Conservation (phyloP, 2,329 filamentous ascomycete genomes). For the Venturia carpophila region DNA sequence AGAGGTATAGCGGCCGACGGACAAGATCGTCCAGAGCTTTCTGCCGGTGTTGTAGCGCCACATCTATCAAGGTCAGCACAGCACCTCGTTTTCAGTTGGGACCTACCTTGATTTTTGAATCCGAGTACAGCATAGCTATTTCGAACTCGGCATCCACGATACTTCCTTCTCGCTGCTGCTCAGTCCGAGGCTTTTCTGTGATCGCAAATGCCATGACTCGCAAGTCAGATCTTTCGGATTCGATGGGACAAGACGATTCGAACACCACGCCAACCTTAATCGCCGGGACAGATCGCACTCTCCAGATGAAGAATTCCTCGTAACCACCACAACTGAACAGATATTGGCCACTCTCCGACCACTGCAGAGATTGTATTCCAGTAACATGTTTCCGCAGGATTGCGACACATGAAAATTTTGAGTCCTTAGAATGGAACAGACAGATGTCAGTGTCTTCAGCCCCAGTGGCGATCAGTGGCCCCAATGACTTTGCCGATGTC, state of each 20-base stretch:
- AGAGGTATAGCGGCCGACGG: slow-evolving; percentile 38
- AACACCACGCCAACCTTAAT: slow-evolving; percentile 47
- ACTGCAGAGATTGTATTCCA: slow-evolving; percentile 73
- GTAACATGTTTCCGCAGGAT: slow-evolving; percentile 66
- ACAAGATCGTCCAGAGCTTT: slow-evolving; percentile 24
- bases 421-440: slow-evolving; percentile 39
- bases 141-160: slow-evolving; percentile 36
- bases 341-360: slow-evolving; percentile 57
- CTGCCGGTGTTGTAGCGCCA: slow-evolving; percentile 33
- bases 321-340: slow-evolving; percentile 81
- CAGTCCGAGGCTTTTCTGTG: slow-evolving; percentile 22
- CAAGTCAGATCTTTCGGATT: slow-evolving; percentile 55
- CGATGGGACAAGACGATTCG: slow-evolving; percentile 42
- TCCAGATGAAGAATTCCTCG: slow-evolving; percentile 88
- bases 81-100: slow-evolving; percentile 12
- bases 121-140: slow-evolving; percentile 71
- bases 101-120: slow-evolving; percentile 60
- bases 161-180: slow-evolving; percentile 21
- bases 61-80: slow-evolving; percentile 31
- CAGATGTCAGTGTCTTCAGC: slow-evolving; percentile 68
- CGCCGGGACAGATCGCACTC: slow-evolving; percentile 48
- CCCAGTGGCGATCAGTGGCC: slow-evolving; percentile 53
- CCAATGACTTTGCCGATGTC: slow-evolving; percentile 3
- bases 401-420: neutral
- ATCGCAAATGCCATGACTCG: slow-evolving; percentile 75